phyloP scores from a whole-genome alignment of 352 stramenopile genomes.

The Phytophthora pisi region DNA sequence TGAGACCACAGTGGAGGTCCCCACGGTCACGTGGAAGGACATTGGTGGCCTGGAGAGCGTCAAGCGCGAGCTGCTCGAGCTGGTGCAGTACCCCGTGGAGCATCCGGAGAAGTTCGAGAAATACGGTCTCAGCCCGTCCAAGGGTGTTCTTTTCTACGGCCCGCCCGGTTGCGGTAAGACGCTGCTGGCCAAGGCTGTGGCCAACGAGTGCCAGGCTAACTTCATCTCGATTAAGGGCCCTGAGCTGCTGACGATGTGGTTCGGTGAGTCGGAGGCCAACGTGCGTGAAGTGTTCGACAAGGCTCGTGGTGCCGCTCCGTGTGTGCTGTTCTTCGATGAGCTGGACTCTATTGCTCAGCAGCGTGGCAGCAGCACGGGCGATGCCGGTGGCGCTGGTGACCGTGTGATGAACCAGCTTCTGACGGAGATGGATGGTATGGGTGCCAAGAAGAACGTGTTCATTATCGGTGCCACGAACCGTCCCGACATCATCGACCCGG shows the following conservation, averaged over 20 bases:
- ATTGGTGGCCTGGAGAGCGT: conserved; percentile 98
- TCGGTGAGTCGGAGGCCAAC: conserved; percentile 99
- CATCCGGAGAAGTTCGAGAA: conserved; percentile 99
- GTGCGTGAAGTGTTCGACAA: conserved; percentile 99
- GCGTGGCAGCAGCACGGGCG: conserved; percentile 93
- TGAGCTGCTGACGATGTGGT: conserved; percentile 99
- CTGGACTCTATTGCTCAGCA: conserved; percentile 99
- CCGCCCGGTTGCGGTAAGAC: conserved; percentile 99
- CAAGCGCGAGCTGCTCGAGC: conserved; percentile 98
- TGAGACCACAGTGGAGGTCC: conserved; percentile 99
- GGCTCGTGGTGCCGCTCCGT: conserved; percentile 96
- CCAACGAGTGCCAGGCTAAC: conserved; percentile 99
- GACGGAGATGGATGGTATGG: conserved; percentile 99
- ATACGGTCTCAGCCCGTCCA: conserved; percentile 94
- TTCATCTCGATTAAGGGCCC: conserved; percentile 99
- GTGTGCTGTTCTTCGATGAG: conserved; percentile 99
- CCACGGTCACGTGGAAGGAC: conserved; percentile 98
- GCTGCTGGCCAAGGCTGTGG: conserved; percentile 99
- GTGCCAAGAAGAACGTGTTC: conserved; percentile 99
- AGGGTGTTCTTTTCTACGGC: conserved; percentile 99
- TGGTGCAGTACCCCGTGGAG: conserved; percentile 99
- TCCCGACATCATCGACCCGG: conserved; percentile 98
- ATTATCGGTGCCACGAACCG: conserved; percentile 99
- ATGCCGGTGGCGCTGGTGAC: conserved; percentile 97
- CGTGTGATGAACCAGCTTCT: conserved; percentile 99